Evolutionary conservation across 1,284 basidiomycete species (phyloP), one percentile per base, ranked within the genome.

Genomic region (Moesziomyces antarcticus): DNA sequence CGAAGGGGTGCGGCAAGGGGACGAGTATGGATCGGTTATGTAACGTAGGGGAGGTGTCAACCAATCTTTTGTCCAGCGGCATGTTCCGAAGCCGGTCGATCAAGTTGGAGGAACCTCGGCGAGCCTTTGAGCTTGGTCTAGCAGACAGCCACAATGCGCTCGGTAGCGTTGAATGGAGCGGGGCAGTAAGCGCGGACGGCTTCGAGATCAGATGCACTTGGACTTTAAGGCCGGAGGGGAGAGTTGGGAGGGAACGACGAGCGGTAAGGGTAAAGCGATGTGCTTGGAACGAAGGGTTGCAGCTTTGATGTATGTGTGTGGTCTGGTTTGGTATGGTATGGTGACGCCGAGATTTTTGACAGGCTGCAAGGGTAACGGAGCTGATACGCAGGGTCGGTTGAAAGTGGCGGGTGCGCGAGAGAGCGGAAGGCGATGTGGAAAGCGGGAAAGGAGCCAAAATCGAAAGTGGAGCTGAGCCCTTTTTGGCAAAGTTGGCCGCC

Each of bases 41-140:
- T 56, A 33, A 59, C 11, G 49, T 16, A 45, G 52, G 50, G 43
- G 47, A 53, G 53, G 46, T 48, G 44, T 56, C 53, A 35, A 57
- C 43, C 56, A 60, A 48, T 54, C 55, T 59, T 43, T 59, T 56
- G 52, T 67, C 63, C 47, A 66, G 63, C 59, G 51, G 63, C 63
- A 72, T 60, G 46, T 57, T 61, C 66, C 56, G 66, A 55, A 41
- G 48, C 40, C 52, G 52, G 22, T 37, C 30, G 50, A 56, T 50
- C 48, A 37, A 56, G 45, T 55, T 44, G 20, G 66, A 52, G 33
- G 27, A 41, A 62, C 56, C 66, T 63, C 56, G 47, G 48, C 52
- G 46, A 62, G 53, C 37, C 18, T 16, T 40, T 40, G 16, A 40
- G 37, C 37, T 40, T 40, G 37, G 37, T 40, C 37, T 40, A 18